phyloP scores from a whole-genome alignment of 2,329 filamentous ascomycete species.

The Parastagonospora nodorum region DNA sequence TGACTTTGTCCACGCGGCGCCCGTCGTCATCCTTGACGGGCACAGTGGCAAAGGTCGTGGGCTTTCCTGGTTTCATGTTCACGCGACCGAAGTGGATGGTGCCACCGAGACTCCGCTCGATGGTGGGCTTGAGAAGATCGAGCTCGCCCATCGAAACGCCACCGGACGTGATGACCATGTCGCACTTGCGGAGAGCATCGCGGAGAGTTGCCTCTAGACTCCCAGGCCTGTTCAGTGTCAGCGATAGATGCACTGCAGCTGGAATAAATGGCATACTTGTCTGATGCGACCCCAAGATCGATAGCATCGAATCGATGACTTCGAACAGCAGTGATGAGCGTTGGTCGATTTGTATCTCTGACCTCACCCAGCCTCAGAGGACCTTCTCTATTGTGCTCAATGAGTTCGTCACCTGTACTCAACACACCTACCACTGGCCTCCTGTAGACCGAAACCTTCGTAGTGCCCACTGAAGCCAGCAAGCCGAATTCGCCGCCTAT shows the following conservation, averaged over 20 bases:
- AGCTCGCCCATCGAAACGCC: constrained; percentile 98
- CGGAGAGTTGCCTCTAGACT: constrained; percentile 79
- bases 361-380: constrained; percentile 79
- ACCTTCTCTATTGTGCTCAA: constrained; percentile 69
- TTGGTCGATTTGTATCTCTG: constrained; percentile 89
- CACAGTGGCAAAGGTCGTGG: constrained; percentile 93
- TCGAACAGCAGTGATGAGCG: constrained; percentile 76
- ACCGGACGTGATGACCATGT: constrained; percentile 88
- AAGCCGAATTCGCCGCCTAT: constrained; percentile 91
- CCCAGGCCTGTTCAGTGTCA: constrained; percentile 57
- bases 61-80: constrained; percentile 97
- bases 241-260: constrained; percentile 3
- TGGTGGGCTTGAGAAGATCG: constrained; percentile 93
- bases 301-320: constrained; percentile 78
- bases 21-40: constrained; percentile 62
- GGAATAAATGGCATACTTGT: constrained; percentile 56
- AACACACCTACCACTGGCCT: constrained; percentile 83
- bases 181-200: constrained; percentile 72
- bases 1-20: constrained; percentile 66
- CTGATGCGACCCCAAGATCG: constrained; percentile 84
- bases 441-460: constrained; percentile 72
- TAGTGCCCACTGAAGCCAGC: constrained; percentile 80
- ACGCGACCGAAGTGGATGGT: constrained; percentile 97
- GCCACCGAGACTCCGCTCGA: constrained; percentile 86
- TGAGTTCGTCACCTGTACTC: constrained; percentile 93